Evolutionary conservation across 108 stramenopile genomes (phyloP), one percentile per base, ranked within the genome.

Genomic region (Aurantiochytrium sp.): DNA sequence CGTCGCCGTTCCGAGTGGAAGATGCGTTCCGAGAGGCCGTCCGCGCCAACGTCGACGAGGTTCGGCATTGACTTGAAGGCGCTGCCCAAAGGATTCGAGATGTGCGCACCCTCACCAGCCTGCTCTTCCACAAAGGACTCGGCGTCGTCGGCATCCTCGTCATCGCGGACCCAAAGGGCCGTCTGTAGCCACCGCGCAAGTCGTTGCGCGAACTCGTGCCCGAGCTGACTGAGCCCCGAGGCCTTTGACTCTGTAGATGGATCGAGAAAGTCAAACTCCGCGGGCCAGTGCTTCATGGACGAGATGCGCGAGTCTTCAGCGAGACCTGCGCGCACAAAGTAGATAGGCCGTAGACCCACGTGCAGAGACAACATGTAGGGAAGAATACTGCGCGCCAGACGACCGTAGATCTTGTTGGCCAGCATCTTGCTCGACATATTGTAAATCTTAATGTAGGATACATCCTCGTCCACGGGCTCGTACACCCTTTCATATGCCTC

Each of bases 361-460:
- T 89, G 89, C n/a, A 83, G 57, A 21, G 87, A 58, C n/a, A 89
- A 19, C 47, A 89, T 55, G 87, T 71, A 89, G 14, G 76, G 89
- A 5, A 89, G 28, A 19, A 83, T 57, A 5, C 18, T 28, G 19
- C 35, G 25, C 6, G 89, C 25, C 14, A 89, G 43, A 5, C 87
- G 76, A 29, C 89, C 89, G 58, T 83, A 89, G 23, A 76, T 83
- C 12, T 23, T 21, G 6, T 44, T 53, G 21, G 53, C 49, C 21
- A 43, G 16, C 21, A 89, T 69, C 59, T 89, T 89, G 21, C 23
- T 55, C 44, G 43, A 42, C 28, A 89, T 58, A 58, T 89, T 89
- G 44, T 59, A 87, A 45, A 89, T 18, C 87, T 76, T 89, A n/a
- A 89, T 89, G 59, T 55, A 89, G 47, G 89, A 72, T 72, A 88